Evolutionary conservation across 805 yeast species (phyloP).

Genomic region (Monosporozyma unispora): DNA sequence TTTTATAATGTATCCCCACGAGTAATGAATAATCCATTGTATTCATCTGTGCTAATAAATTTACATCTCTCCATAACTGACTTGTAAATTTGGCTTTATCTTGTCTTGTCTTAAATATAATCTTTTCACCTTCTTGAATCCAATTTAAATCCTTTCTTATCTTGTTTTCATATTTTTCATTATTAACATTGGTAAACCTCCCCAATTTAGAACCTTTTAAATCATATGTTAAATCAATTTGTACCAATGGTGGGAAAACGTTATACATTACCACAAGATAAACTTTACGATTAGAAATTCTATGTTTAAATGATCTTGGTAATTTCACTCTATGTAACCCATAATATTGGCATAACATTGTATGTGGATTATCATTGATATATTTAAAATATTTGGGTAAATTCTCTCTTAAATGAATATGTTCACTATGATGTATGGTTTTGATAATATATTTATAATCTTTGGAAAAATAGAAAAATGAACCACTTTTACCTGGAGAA

Average conservation of each 20-base stretch:
- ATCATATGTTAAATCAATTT: conserved; percentile 78
- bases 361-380: conserved; percentile 75
- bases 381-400: conserved; percentile 72
- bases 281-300: conserved; percentile 52
- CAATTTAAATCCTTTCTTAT: conserved; percentile 73
- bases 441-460: conserved; percentile 92
- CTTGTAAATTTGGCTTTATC: conserved; percentile 42
- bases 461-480: conserved; percentile 88
- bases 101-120: conserved; percentile 68
- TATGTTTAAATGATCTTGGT: conserved; percentile 45
- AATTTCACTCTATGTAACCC: conserved; percentile 90
- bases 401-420: conserved; percentile 65
- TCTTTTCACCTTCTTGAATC: conserved; percentile 54
- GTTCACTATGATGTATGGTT: conserved; percentile 91
- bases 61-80: conserved; percentile 74
- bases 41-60: conserved; percentile 59
- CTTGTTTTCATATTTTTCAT: conserved; percentile 12
- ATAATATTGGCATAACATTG: conserved; percentile 85
- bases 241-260: conserved; percentile 86
- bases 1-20: conserved; percentile 71
- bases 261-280: conserved; percentile 96
- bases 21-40: conserved; percentile 94
- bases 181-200: conserved; percentile 40
- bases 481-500: conserved; percentile 95
- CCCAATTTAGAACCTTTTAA: conserved; percentile 91